Evolutionary conservation across 2,329 filamentous ascomycete species (phyloP).

Genomic region (Paecilomyces dactylethromorphus): DNA sequence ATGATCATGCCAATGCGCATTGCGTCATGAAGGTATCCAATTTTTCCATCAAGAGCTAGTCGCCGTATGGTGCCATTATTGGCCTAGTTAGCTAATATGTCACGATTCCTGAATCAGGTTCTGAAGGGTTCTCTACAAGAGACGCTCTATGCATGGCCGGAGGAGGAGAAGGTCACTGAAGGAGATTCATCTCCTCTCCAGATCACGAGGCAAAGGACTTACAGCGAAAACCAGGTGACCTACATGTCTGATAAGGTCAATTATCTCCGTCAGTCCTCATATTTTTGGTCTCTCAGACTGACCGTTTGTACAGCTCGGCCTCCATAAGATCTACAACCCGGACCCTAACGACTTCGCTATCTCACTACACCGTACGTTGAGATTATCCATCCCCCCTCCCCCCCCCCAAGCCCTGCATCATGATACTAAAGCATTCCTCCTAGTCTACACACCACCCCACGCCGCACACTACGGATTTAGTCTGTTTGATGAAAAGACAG

Average conservation of each 20-base stretch:
- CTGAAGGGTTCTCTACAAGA: slow-evolving; percentile 73
- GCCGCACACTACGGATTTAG: slow-evolving; percentile 76
- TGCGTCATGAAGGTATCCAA: slow-evolving; percentile 71
- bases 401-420: background rate
- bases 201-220: slow-evolving; percentile 61
- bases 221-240: slow-evolving; percentile 66
- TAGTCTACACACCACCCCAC: slow-evolving; percentile 80
- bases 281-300: background rate
- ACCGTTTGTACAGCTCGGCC: slow-evolving; percentile 53
- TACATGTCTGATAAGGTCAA: slow-evolving; percentile 75
- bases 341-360: slow-evolving; percentile 67
- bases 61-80: no score
- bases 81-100: background rate
- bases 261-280: slow-evolving; percentile 2
- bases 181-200: slow-evolving; percentile 49
- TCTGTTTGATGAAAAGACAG: slow-evolving; percentile 71
- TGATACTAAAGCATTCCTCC: slow-evolving; percentile 1
- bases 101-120: slow-evolving; percentile 41
- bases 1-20: slow-evolving; percentile 83
- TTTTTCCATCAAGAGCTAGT: background rate
- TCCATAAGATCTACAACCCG: slow-evolving; percentile 76
- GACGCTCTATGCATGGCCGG: slow-evolving; percentile 71
- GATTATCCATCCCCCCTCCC: background rate
- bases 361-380: slow-evolving; percentile 64
- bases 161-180: slow-evolving; percentile 38